phyloP scores from a whole-genome alignment of 306 rosid genomes.

The Coriaria nepalensis region DNA sequence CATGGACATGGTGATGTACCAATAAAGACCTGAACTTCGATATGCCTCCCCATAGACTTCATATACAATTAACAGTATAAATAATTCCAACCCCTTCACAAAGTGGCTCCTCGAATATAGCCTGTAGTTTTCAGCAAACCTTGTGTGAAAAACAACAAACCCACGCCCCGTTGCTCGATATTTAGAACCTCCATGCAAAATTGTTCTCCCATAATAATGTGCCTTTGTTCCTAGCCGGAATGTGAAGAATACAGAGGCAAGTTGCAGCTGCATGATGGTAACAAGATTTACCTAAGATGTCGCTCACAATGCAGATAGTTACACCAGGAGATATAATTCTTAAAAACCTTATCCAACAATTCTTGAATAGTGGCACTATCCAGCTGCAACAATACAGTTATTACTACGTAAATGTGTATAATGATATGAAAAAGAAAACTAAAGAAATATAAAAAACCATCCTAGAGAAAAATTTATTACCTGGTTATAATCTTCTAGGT shows the following conservation, averaged over 20 bases:
- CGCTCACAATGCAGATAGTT: slow-evolving; percentile 51
- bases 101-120: slow-evolving; percentile 89
- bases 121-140: slow-evolving; percentile 83
- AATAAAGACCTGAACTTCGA: slow-evolving; percentile 49
- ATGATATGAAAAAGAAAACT: too few species aligned
- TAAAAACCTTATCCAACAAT: slow-evolving; percentile 42
- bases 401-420: background rate
- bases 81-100: slow-evolving; percentile 84
- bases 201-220: slow-evolving; percentile 85
- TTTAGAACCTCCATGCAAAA: slow-evolving; percentile 95
- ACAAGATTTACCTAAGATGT: slow-evolving; percentile 39
- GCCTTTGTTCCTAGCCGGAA: slow-evolving; percentile 96
- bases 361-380: slow-evolving; percentile 32
- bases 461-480: slow-evolving; percentile 15
- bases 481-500: slow-evolving; percentile 19
- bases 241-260: slow-evolving; percentile 92
- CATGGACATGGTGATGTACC: slow-evolving; percentile 76
- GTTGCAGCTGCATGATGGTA: slow-evolving; percentile 90
- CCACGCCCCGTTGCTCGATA: slow-evolving; percentile 92
- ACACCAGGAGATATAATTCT: slow-evolving; percentile 90
- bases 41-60: slow-evolving; percentile 58
- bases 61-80: slow-evolving; percentile 48
- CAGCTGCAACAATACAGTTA: slow-evolving; percentile 43
- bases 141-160: slow-evolving; percentile 90
- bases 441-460: too few species aligned